Evolutionary conservation across 1,284 basidiomycete species (phyloP).

Genomic region (Fomitopsis palustris): DNA sequence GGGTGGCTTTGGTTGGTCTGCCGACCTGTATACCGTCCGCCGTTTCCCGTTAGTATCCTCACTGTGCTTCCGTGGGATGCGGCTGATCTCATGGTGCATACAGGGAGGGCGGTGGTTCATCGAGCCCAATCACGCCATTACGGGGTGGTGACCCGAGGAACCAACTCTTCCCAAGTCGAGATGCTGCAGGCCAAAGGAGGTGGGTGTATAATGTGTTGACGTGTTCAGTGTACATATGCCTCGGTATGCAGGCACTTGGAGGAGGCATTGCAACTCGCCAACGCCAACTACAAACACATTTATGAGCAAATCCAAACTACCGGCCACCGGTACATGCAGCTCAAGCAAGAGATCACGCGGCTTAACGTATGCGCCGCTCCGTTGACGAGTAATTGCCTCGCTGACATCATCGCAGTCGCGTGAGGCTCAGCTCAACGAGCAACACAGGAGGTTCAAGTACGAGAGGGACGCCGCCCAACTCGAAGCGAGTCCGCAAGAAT

Average conservation of each 20-base stretch:
- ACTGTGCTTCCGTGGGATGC: not conserved
- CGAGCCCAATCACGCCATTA: constrained; percentile 36
- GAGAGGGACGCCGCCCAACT: constrained; percentile 42
- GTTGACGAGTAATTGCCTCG: not conserved
- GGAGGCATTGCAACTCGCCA: constrained; percentile 15
- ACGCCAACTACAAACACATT: constrained; percentile 11
- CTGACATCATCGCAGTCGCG: constrained; percentile 8
- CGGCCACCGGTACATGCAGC: constrained; percentile 1
- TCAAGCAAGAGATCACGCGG: constrained; percentile 3
- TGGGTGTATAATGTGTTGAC: constrained; percentile 14
- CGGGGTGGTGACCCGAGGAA: constrained; percentile 38
- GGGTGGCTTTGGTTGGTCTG: constrained; percentile 56
- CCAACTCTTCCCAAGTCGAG: constrained; percentile 44
- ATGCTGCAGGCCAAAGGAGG: constrained; percentile 32
- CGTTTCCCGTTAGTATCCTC: constrained; percentile 53
- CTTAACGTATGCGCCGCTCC: constrained; percentile 8
- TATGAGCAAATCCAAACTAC: constrained; percentile 5
- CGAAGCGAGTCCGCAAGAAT: constrained; percentile 72
- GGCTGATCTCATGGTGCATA: not conserved
- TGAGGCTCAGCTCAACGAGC: constrained; percentile 5
- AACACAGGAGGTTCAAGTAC: constrained; percentile 22
- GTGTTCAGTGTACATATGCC: not conserved
- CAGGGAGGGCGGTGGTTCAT: constrained; percentile 64
- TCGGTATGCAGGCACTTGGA: constrained; percentile 16
- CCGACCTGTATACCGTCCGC: constrained; percentile 56